phyloP scores from a whole-genome alignment of 2,329 filamentous ascomycete species.

The Aplosporella prunicola region DNA sequence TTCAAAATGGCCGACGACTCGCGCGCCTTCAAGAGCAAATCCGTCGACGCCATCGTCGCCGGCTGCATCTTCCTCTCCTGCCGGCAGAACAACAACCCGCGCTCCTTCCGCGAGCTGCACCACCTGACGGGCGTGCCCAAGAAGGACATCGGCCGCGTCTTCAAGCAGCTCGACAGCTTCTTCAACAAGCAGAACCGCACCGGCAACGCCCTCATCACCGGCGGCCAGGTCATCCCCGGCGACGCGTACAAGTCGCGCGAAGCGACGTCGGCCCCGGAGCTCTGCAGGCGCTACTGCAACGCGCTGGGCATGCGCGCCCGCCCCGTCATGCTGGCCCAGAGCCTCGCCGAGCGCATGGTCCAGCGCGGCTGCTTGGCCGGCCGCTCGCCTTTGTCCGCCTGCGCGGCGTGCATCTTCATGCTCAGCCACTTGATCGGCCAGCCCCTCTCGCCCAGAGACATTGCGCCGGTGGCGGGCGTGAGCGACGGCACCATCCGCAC shows the following conservation, averaged over 20 bases:
- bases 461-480: slow-evolving; percentile 73
- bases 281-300: slow-evolving; percentile 84
- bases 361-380: slow-evolving; percentile 75
- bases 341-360: slow-evolving; percentile 68
- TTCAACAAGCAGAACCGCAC: slow-evolving; percentile 52
- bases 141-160: slow-evolving; percentile 93
- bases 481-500: slow-evolving; percentile 96
- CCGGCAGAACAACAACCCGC: slow-evolving; percentile 74
- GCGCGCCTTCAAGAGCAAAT: slow-evolving; percentile 91
- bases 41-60: slow-evolving; percentile 84
- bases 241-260: slow-evolving; percentile 60
- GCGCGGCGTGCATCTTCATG: slow-evolving; percentile 95
- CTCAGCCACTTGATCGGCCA: slow-evolving; percentile 78
- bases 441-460: slow-evolving; percentile 71
- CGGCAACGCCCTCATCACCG: slow-evolving; percentile 12
- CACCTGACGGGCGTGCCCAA: slow-evolving; percentile 87
- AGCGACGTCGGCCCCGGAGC: slow-evolving; percentile 70
- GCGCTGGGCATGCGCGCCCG: slow-evolving; percentile 66
- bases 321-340: slow-evolving; percentile 69
- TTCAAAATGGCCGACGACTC: slow-evolving; percentile 91
- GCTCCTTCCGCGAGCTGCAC: slow-evolving; percentile 91
- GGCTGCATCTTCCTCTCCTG: slow-evolving; percentile 97
- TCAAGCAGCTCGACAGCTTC: slow-evolving; percentile 87
- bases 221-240: slow-evolving; percentile 38
- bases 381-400: slow-evolving; percentile 85